These are phyloP conservation scores for Bipolaris zeicola DNA, from an alignment of 2,329 filamentous ascomycete species.

Conservation along the genomic window DNA sequence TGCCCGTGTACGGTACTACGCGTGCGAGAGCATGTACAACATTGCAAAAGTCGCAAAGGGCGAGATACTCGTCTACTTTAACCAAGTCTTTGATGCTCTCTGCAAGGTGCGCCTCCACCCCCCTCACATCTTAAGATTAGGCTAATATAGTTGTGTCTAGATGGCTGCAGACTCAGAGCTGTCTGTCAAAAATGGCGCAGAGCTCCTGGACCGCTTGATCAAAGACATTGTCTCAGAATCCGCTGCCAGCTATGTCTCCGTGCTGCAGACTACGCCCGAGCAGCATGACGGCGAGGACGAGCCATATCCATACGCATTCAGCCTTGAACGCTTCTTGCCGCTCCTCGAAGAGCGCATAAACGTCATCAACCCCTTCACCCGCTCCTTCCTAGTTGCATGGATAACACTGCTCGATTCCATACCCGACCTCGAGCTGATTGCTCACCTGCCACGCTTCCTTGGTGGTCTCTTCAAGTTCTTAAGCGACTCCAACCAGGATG, in stretches of 20 bases:
- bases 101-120: slow-evolving; percentile 72
- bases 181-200: slow-evolving; percentile 97
- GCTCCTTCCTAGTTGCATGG: slow-evolving; percentile 95
- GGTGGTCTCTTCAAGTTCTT: slow-evolving; percentile 89
- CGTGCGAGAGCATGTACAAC: slow-evolving; percentile 99
- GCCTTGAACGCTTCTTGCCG: slow-evolving; percentile 86
- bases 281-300: slow-evolving; percentile 45
- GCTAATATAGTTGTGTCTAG: slow-evolving; percentile 55
- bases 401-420: slow-evolving; percentile 94
- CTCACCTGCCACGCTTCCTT: slow-evolving; percentile 89
- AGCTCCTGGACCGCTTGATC: slow-evolving; percentile 89
- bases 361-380: slow-evolving; percentile 91
- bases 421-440: slow-evolving; percentile 91
- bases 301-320: slow-evolving; percentile 68
- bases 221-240: slow-evolving; percentile 97
- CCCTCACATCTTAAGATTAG: neutral
- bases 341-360: slow-evolving; percentile 92
- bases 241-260: slow-evolving; percentile 90
- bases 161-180: slow-evolving; percentile 94
- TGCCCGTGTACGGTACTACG: slow-evolving; percentile 95
- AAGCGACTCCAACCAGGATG: slow-evolving; percentile 87
- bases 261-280: slow-evolving; percentile 70
- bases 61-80: slow-evolving; percentile 96
- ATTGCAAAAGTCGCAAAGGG: slow-evolving; percentile 99
- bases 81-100: slow-evolving; percentile 95